A percentile compares a stretch with the other conserved stretches of the same genome.
Evolutionary conservation across 225 moss, liverwort and hornwort genomes (phyloP).

Genomic region (Polytrichum commune): DNA sequence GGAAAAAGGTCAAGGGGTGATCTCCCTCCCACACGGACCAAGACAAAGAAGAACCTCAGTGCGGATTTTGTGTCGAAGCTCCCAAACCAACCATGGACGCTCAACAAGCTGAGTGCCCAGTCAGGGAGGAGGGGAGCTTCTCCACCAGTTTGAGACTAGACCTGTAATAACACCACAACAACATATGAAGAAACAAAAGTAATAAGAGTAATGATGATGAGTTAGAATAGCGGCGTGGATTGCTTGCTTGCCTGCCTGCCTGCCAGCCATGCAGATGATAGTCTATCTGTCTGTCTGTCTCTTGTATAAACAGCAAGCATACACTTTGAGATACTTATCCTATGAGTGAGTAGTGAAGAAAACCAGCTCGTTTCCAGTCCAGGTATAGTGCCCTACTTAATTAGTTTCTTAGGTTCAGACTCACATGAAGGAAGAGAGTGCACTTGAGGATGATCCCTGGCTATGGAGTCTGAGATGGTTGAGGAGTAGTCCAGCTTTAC

Average conservation of each 20-base stretch:
- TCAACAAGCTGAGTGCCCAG: constrained; percentile 43
- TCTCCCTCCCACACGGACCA: neutral
- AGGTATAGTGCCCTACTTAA: too few relatives aligned
- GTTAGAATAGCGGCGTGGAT: too few relatives aligned
- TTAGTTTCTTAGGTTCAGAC: too few relatives aligned
- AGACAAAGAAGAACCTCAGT: constrained; percentile 5
- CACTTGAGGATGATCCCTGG: too few relatives aligned
- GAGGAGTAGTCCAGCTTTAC: too few relatives aligned
- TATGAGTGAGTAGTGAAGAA: too few relatives aligned
- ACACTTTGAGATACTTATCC: neutral
- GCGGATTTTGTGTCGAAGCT: neutral
- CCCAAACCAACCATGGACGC: constrained; percentile 9
- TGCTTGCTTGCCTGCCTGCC: too few relatives aligned
- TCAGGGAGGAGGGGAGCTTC: constrained; percentile 11
- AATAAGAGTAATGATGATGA: too few relatives aligned
- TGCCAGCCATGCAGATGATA: too few relatives aligned
- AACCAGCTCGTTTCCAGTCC: too few relatives aligned
- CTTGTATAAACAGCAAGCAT: neutral
- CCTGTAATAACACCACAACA: constrained; percentile 18
- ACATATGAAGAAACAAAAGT: neutral
- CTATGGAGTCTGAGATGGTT: too few relatives aligned
- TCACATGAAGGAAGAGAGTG: too few relatives aligned
- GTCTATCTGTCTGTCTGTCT: neutral
- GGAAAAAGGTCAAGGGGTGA: neutral
- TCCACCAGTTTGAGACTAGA: constrained; percentile 15